Conservation (phyloP, 345 rosid species). For the Alliaria petiolata region DNA sequence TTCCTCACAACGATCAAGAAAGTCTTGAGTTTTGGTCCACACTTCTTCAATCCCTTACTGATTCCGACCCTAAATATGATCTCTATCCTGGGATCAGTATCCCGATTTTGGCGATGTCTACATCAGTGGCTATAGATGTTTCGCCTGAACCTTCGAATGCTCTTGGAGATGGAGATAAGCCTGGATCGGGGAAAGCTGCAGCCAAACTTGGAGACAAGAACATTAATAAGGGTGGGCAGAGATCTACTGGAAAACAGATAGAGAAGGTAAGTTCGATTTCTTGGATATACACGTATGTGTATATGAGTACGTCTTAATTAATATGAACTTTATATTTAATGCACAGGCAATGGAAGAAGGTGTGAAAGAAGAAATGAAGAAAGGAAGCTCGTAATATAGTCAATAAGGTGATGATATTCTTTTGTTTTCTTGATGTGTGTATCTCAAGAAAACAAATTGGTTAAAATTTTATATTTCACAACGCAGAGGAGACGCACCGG, state of each 20-base stretch:
- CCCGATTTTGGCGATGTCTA: not conserved
- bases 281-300: not conserved
- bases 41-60: not conserved
- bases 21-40: conserved; percentile 9
- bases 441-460: not conserved
- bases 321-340: not conserved
- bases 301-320: not conserved
- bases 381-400: not conserved
- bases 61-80: not conserved
- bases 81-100: not conserved
- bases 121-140: not conserved
- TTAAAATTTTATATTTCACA: not conserved
- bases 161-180: not conserved
- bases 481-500: conserved; percentile 12
- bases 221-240: not conserved
- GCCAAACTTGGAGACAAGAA: not conserved
- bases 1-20: not conserved
- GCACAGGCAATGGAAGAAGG: not conserved
- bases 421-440: not conserved
- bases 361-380: not conserved
- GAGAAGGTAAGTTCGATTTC: not conserved
- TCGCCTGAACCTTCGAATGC: not conserved
- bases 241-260: not conserved
- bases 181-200: too few relatives aligned
- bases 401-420: not conserved